phyloP scores from a whole-genome alignment of 495 filamentous ascomycete species.

The Tuber indicum region DNA sequence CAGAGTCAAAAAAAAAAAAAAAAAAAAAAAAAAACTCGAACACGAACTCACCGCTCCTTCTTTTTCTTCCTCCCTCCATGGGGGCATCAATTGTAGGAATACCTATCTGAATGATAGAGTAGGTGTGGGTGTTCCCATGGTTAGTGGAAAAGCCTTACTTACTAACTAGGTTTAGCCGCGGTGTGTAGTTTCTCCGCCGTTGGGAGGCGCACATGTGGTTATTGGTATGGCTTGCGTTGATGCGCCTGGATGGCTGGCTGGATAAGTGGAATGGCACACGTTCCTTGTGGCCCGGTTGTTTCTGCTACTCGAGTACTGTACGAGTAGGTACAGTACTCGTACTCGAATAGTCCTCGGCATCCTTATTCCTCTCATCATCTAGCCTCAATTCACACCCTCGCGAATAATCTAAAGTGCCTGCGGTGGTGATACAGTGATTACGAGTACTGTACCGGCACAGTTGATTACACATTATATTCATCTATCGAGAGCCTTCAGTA shows the following conservation, averaged over 20 bases:
- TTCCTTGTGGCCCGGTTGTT: not conserved
- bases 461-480: not conserved
- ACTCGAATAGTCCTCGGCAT: not conserved
- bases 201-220: not conserved
- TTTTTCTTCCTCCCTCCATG: not conserved
- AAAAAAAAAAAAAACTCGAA: not conserved
- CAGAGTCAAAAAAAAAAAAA: too few species aligned
- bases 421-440: not conserved
- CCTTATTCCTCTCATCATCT: not conserved
- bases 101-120: not conserved
- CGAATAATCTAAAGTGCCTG: not conserved
- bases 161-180: not conserved
- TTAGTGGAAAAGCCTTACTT: not conserved
- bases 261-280: not conserved
- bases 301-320: not conserved
- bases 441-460: not conserved
- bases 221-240: not conserved
- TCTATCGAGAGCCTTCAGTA: not conserved
- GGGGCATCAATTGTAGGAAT: not conserved
- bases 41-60: not conserved
- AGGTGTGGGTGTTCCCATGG: not conserved
- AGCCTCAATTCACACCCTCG: not conserved
- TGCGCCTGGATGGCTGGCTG: not conserved
- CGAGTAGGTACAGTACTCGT: too few species aligned
- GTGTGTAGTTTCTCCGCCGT: not conserved